These are phyloP conservation scores for Torulaspora indica DNA, from an alignment of 805 yeast genomes.

Conservation along the genomic window DNA sequence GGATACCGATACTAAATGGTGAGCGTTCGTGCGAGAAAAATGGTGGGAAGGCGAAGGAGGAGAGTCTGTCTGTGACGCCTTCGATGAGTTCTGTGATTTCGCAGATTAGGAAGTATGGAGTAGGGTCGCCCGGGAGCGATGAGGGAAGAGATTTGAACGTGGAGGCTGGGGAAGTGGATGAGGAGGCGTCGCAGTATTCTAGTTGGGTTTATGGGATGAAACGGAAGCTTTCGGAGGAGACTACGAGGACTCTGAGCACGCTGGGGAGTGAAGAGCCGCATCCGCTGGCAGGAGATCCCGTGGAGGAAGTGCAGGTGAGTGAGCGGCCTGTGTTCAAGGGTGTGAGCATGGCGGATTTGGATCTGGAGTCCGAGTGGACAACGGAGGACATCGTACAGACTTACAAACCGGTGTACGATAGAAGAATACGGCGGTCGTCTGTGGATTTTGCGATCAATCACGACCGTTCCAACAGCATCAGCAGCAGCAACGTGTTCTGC, in stretches of 20 bases:
- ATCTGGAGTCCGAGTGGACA: constrained; percentile 21
- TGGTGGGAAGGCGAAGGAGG: constrained; percentile 2
- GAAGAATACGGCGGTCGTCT: constrained; percentile 5
- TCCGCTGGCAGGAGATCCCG: constrained; percentile 9
- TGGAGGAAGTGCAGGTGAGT: background rate
- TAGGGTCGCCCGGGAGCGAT: background rate
- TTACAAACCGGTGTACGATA: constrained; percentile 24
- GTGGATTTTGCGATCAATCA: constrained; percentile 8
- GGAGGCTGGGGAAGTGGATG: background rate
- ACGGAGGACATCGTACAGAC: constrained; percentile 19
- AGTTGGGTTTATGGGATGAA: constrained; percentile 6
- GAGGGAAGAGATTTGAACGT: background rate
- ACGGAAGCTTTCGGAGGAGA: constrained; percentile 11
- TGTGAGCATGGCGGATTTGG: constrained; percentile 26
- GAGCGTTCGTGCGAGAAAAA: background rate
- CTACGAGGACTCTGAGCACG: constrained; percentile 6
- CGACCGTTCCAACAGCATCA: background rate
- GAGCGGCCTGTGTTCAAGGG: constrained; percentile 11
- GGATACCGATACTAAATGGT: constrained; percentile 1
- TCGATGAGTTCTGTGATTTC: constrained; percentile 28
- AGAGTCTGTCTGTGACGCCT: constrained; percentile 18
- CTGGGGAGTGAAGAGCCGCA: constrained; percentile 8
- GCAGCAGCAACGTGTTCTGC: constrained; percentile 10
- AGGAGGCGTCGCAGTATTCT: background rate
- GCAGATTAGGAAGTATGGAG: constrained; percentile 16